Evolutionary conservation across 2,329 filamentous ascomycete species (phyloP).

Genomic region (Zymoseptoria brevis): DNA sequence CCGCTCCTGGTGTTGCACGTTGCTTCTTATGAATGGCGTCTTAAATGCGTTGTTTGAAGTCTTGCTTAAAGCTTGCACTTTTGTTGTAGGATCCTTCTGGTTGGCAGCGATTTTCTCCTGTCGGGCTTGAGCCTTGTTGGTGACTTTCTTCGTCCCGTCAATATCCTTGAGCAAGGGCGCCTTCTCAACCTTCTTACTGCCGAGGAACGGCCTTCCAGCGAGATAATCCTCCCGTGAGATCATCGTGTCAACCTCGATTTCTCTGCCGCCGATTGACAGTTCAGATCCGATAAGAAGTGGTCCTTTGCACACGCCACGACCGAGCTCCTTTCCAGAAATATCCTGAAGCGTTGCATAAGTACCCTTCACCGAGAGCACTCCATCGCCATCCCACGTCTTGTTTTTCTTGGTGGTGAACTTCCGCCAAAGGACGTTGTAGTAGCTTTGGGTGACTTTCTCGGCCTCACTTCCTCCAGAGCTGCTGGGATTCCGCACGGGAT

Average conservation of each 20-base stretch:
- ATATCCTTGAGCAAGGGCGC: slow-evolving; percentile 21
- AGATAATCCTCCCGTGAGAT: slow-evolving; percentile 49
- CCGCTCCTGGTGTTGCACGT: slow-evolving; percentile 32
- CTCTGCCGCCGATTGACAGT: slow-evolving; percentile 57
- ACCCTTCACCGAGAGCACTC: slow-evolving; percentile 50
- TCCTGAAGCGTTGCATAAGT: slow-evolving; percentile 56
- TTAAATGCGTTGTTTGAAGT: slow-evolving; percentile 44
- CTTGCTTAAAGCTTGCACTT: slow-evolving; percentile 33
- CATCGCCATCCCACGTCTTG: slow-evolving; percentile 71
- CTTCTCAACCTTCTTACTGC: slow-evolving; percentile 20
- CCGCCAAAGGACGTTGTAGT: slow-evolving; percentile 47
- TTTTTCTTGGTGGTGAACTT: slow-evolving; percentile 65
- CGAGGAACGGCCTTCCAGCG: slow-evolving; percentile 24
- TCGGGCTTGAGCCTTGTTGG: slow-evolving; percentile 25
- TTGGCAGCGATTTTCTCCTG: slow-evolving; percentile 32
- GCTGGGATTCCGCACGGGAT: slow-evolving; percentile 21
- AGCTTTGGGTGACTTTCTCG: slow-evolving; percentile 27
- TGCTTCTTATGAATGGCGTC: slow-evolving; percentile 50
- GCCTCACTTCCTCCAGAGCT: slow-evolving; percentile 7
- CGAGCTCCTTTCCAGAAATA: slow-evolving; percentile 55
- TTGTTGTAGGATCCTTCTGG: slow-evolving; percentile 32
- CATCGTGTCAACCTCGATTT: slow-evolving; percentile 58
- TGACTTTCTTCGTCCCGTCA: slow-evolving; percentile 18
- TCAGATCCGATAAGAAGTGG: slow-evolving; percentile 52
- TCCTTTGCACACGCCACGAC: slow-evolving; percentile 48